A percentile compares a stretch with the other conserved stretches of the same genome.
These are phyloP conservation scores for Claviceps paspali DNA, from an alignment of 2,329 filamentous ascomycete genomes.

Conservation along the genomic window DNA sequence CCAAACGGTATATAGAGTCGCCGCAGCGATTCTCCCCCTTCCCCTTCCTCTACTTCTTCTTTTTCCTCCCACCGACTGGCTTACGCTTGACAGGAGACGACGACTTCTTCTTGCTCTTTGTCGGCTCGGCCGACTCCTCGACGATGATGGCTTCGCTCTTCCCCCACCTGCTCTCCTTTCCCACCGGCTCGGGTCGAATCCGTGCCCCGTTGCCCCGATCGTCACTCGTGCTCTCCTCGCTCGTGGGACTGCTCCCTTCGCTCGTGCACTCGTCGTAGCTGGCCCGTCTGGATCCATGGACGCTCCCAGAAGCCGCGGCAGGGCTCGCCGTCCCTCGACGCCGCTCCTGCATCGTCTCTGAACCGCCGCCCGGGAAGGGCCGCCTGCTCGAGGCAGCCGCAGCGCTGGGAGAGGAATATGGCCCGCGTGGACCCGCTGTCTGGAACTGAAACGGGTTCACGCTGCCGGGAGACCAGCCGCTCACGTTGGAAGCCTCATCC, in stretches of 20 bases:
- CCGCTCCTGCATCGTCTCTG: constrained; percentile 13
- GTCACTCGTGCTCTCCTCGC: constrained; percentile 22
- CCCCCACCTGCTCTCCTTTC: constrained; percentile 10
- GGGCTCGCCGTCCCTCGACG: constrained; percentile 13
- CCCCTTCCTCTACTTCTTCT: no score
- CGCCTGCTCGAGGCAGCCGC: constrained; percentile 20
- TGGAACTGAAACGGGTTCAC: constrained; percentile 39
- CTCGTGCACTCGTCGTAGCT: constrained; percentile 19
- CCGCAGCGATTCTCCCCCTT: no score
- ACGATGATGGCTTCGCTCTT: constrained; percentile 25
- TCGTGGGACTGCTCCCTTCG: constrained; percentile 20
- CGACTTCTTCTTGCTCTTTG: constrained; percentile 25
- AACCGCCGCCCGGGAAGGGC: no score
- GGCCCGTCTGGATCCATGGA: constrained; percentile 14
- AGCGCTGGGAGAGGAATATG: constrained; percentile 18
- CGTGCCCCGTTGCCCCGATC: constrained; percentile 21
- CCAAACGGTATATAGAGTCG: no score
- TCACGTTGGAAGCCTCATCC: constrained; percentile 18
- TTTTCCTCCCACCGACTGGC: constrained; percentile 17
- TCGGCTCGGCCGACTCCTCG: constrained; percentile 19
- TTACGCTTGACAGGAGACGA: constrained; percentile 28
- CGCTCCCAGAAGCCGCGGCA: constrained; percentile 18
- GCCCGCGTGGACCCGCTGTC: constrained; percentile 26
- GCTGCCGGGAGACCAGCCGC: constrained; percentile 10
- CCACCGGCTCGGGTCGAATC: constrained; percentile 8